Conservation (phyloP, 768 basidiomycete genomes). For the Amanita phalloides region DNA sequence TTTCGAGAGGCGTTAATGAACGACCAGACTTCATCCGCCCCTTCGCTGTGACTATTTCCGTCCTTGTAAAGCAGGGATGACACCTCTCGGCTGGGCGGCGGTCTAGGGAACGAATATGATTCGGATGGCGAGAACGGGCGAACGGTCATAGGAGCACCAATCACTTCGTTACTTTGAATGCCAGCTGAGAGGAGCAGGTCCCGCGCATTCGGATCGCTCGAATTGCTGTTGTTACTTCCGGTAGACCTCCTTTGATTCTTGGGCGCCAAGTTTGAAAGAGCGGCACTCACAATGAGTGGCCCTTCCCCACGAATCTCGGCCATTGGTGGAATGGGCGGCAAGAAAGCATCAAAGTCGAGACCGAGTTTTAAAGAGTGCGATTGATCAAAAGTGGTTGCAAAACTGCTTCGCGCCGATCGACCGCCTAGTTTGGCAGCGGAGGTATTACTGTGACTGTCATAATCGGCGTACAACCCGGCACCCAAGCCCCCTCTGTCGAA, state of each 20-base stretch:
- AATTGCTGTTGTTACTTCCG: not conserved
- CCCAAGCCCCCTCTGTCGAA: constrained; percentile 17
- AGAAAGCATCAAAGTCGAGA: constrained; percentile 12
- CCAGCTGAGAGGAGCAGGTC: constrained; percentile 24
- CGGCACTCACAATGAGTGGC: constrained; percentile 21
- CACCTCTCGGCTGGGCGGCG: constrained; percentile 25
- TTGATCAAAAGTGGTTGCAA: constrained; percentile 50
- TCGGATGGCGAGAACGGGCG: constrained; percentile 60
- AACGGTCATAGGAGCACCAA: constrained; percentile 46
- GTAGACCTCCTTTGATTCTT: constrained; percentile 1
- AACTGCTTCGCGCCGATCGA: constrained; percentile 43
- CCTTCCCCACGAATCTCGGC: constrained; percentile 36
- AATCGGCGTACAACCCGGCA: constrained; percentile 15
- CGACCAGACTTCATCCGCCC: not conserved
- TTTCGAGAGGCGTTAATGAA: not conserved
- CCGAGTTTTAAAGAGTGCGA: constrained; percentile 16
- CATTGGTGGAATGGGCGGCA: constrained; percentile 40
- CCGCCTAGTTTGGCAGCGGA: constrained; percentile 12
- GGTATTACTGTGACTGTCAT: constrained; percentile 9
- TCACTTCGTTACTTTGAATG: constrained; percentile 15
- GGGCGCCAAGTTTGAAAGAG: constrained; percentile 13
- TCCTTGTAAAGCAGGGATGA: constrained; percentile 1
- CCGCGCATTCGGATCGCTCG: constrained; percentile 26
- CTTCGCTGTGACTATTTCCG: not conserved
- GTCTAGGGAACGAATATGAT: constrained; percentile 59